Evolutionary conservation across 768 basidiomycete species (phyloP).

Genomic region (Kwoniella pini): DNA sequence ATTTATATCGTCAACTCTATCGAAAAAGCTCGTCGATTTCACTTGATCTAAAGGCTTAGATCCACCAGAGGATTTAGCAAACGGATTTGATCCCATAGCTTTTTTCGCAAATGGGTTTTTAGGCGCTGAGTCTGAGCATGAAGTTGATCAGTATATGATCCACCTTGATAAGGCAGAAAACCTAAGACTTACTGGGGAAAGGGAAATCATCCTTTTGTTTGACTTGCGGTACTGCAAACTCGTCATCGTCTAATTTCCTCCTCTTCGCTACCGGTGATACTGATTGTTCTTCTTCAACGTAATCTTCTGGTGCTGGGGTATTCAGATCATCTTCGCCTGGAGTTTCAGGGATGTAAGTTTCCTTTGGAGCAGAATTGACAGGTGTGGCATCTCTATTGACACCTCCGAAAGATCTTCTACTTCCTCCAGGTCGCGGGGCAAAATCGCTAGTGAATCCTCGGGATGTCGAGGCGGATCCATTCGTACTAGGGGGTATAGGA

Average conservation of each 20-base stretch:
- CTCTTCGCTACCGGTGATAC: conserved; percentile 32
- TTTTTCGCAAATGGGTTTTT: conserved; percentile 54
- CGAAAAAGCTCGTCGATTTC: conserved; percentile 54
- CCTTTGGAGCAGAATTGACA: conserved; percentile 7
- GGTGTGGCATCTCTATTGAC: conserved; percentile 38
- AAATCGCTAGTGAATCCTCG: conserved; percentile 30
- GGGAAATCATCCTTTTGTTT: conserved; percentile 16
- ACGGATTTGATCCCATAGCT: conserved; percentile 46
- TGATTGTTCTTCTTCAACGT: not conserved
- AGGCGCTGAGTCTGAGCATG: conserved; percentile 17
- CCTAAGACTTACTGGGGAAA: conserved; percentile 18
- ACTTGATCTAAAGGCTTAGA: conserved; percentile 36
- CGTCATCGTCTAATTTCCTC: conserved; percentile 25
- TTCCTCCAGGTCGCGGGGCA: conserved; percentile 25
- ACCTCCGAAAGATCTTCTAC: conserved; percentile 39
- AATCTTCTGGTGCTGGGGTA: conserved; percentile 4
- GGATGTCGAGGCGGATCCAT: conserved; percentile 2
- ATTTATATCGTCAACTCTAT: conserved; percentile 51
- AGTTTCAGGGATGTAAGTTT: conserved; percentile 47
- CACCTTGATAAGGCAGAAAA: no score
- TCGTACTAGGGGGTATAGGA: not conserved
- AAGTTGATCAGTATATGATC: no score
- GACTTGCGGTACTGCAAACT: conserved; percentile 3
- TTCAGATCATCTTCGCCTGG: conserved; percentile 24
- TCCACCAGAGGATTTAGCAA: conserved; percentile 41